Conservation (phyloP, 148 eudicot genomes). For the Vaccinium vitisidaea region DNA sequence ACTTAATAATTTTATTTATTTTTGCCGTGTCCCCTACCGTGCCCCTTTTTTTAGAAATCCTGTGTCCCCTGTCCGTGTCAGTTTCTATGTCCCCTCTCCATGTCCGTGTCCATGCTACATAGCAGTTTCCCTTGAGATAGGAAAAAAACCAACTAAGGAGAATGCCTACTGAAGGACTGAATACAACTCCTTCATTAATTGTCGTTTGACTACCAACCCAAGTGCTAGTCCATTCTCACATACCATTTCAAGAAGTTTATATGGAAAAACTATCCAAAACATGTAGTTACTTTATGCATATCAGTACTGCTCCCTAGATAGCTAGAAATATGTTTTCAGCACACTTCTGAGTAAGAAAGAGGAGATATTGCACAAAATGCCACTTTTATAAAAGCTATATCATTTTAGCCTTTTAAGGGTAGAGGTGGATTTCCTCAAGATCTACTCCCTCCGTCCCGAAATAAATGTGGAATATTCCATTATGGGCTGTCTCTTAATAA, state of each 20-base stretch:
- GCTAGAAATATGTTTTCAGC: neutral
- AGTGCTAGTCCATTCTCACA: neutral
- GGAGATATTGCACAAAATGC: neutral
- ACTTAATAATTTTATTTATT: too few species aligned
- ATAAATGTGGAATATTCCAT: too few species aligned
- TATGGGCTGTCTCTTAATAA: too few species aligned
- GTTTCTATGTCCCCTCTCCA: too few species aligned
- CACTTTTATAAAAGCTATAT: neutral
- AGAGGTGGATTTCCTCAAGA: neutral
- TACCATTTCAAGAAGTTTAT: neutral
- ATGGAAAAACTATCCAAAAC: neutral
- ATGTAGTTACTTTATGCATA: neutral
- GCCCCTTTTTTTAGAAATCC: too few species aligned
- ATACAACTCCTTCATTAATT: neutral
- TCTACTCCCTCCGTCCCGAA: neutral
- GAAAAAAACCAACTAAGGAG: too few species aligned
- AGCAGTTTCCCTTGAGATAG: too few species aligned
- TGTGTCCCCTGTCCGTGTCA: too few species aligned
- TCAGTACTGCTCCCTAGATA: neutral
- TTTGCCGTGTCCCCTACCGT: too few species aligned
- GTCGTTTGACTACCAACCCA: neutral
- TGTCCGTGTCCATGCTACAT: too few species aligned
- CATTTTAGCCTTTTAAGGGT: neutral
- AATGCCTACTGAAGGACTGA: too few species aligned
- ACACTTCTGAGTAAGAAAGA: neutral